Evolutionary conservation across 2,329 filamentous ascomycete genomes (phyloP), one percentile per base, ranked within the genome.

Genomic region (Ceratocystis diversiconidia): DNA sequence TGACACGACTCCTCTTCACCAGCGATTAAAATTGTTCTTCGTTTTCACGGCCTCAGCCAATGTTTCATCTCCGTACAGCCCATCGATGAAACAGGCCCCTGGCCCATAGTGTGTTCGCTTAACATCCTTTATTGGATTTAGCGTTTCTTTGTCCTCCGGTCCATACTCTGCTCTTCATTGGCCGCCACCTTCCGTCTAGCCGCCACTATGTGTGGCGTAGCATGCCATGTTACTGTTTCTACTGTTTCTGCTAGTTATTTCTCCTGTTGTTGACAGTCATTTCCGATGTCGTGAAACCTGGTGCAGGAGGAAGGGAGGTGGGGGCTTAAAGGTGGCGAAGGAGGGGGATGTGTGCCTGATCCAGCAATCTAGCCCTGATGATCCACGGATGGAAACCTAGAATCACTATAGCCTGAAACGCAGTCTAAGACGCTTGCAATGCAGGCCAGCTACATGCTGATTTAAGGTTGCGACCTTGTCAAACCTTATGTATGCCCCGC

Each of bases 371-470:
- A 59, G 55, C 52, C 25, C 52, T 25, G 28, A 36, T 36, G 8
- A n/a, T 15, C 55, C 55, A 59, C 55, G n/a, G 55, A 32, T 30
- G 3, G 12, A n/a, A 36, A 30, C 15, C 22, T 15, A n/a, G 19
- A 59, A 36, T 30, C 55, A 30, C 55, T 5, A 17, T 28, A 59
- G 55, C 55, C 55, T 59, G 55, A 59, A 59, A 59, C 55, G 32
- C 30, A 36, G 10, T 10, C 55, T 3, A 59, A 59, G 48, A 52
- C 48, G 8, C 48, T 12, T 22, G 12, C 12, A 25, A 25, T 10
- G 22, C 10, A 25, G 48, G 48, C 8, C 19, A 6, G 48, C 55
- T 32, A 28, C 28, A 36, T 1, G 55, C 6, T 19, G 55, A 59
- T n/a, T 59, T 59, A 59, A 25, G 32, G 55, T 59, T 36, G 15